Base-by-base conservation (phyloP, 331 rosid species). In the Malus hybrid region DNA sequence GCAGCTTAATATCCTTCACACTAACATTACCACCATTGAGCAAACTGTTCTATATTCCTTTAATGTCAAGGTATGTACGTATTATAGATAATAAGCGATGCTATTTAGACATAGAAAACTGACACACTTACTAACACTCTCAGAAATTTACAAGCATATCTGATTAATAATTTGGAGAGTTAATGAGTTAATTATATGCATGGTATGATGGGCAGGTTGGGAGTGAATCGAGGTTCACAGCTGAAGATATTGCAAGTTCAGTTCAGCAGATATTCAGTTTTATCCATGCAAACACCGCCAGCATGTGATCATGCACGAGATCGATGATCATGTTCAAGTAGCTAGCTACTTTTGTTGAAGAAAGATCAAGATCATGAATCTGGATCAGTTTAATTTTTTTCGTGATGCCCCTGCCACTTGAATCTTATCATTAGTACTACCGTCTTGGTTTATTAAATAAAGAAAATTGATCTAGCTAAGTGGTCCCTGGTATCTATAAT, bases 1-100 rank as follows among this genome's bases (percentile, higher is more conserved):
- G 70, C 99, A 94, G 73, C 86, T 94, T 3, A 88, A 83, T 44
- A 90, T 94, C 68, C 99, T 94, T 73, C 99, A 94, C 56, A 94
- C 99, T 18, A 94, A 94, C 80, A 90, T 94, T 66, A 94, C 99
- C 76, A 94, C 97, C 76, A 90, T 94, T 70, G 99, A 94, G 70
- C 99, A 94, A 70, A 92, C 99, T 2, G 99, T 94, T 76, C 96
- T 94, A 54, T 94, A 94, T 84, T 92, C 97, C 4, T 94, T 94
- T 81, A 93, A 91, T 27, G 97, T 93, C 85, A 90, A 94, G 97
- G 99, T 93, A 75, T 4, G 2, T 32, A 15, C 15, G 50, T 39
- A 0, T 44, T 3, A 44, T 1, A 44, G 50, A 44, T 44, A 11
- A 44, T 44, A 4, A 44, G 0, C 50, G 0, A 44, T 44, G 50